Evolutionary conservation across 1,284 basidiomycete species (phyloP), one percentile per base, ranked within the genome.

Genomic region (Leccinum griseonigrum): DNA sequence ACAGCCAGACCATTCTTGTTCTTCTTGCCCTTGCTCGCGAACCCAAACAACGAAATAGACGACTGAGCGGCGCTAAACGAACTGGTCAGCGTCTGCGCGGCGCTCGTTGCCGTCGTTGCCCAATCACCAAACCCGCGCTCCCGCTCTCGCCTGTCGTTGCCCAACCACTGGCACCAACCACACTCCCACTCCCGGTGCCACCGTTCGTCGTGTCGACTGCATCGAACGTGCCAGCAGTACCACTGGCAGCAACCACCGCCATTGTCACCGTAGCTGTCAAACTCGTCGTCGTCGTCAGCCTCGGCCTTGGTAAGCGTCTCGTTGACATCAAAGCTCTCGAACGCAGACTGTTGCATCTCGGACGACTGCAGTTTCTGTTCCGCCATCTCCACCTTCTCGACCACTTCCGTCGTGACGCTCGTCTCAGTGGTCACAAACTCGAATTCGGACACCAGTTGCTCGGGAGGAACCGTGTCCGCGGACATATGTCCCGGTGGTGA

Each of bases 381-480:
- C 22, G 22, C 22, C 22, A 26, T 26, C 22, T 26, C 22, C 22
- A 26, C 22, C 22, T 46, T 13, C 43, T 46, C n/a, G 29, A 29
- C 6, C 5, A 7, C 5, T 29, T 29, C 29, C 29, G 29, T 29
- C 29, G 29, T 29, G n/a, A 46, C 8, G 26, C 9, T 51, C 26
- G 26, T 28, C 48, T 29, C 48, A 11, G 6, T 11, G 16, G 31
- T 2, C 0, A 8, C 13, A 2, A n/a, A 28, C 51, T 60, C 72
- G 14, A n/a, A 28, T 48, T 60, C 72, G 14, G 36, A 48, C 16
- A 18, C 13, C 34, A 71, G 56, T 13, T 64, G 60, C 2, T 74
- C 70, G 16, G 60, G 58, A 7, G 71, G 74, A 18, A 64, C 52
- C 13, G 65, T 64, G 50, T 74, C 72, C 18, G 73, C 71, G 4